Evolutionary conservation across 2,329 filamentous ascomycete species (phyloP).

Genomic region (Rhynchosporium graminicola): DNA sequence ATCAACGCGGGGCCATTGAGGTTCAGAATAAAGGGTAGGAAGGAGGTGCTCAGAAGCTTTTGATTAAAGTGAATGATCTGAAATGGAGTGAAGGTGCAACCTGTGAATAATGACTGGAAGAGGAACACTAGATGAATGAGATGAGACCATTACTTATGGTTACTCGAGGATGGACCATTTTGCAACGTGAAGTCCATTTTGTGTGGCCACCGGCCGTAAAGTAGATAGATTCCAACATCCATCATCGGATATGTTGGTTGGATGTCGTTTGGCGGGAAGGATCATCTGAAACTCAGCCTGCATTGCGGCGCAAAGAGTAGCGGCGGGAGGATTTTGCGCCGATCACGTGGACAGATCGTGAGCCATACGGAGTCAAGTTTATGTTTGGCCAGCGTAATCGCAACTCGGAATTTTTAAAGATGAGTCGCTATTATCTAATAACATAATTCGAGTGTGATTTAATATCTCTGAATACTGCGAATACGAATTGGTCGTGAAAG

Average conservation of each 20-base stretch:
- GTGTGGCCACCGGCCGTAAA: conserved; percentile 4
- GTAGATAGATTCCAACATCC: conserved; percentile 2
- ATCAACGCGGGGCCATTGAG: conserved; percentile 7
- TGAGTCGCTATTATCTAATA: too few relatives aligned
- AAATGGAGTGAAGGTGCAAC: not conserved
- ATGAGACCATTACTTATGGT: conserved; percentile 7
- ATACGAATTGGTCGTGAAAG: too few relatives aligned
- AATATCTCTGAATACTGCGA: not conserved
- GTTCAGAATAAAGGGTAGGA: not conserved
- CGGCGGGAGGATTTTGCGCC: not conserved
- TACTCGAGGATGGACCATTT: conserved; percentile 4
- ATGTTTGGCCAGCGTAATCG: not conserved
- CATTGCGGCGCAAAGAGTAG: not conserved
- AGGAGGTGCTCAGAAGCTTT: not conserved
- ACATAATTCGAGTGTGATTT: too few relatives aligned
- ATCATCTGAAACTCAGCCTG: conserved; percentile 3
- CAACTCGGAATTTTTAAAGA: not conserved
- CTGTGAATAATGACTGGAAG: conserved; percentile 1
- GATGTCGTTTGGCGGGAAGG: conserved; percentile 5
- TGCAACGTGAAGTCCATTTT: conserved; percentile 3
- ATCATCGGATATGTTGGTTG: conserved; percentile 12
- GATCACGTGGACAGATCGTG: not conserved
- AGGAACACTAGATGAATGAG: not conserved
- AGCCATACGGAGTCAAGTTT: not conserved
- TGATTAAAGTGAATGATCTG: conserved; percentile 1